Evolutionary conservation across 768 basidiomycete genomes (phyloP).

Genomic region (Mrakia frigida): DNA sequence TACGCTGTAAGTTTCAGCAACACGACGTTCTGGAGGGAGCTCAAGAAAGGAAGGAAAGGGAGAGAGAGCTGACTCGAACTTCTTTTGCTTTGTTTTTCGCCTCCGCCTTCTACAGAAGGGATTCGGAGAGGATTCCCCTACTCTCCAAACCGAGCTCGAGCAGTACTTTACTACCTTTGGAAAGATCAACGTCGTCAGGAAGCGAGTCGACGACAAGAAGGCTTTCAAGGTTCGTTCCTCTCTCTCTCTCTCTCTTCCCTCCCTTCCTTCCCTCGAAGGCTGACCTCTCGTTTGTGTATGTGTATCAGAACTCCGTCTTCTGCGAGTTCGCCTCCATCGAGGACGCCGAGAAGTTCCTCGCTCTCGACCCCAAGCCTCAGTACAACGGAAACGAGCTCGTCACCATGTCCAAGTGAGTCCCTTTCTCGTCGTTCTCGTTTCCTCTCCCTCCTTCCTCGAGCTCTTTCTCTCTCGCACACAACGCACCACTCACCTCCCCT

Average conservation of each 20-base stretch:
- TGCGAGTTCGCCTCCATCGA: slow-evolving; percentile 73
- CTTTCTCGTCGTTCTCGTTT: no score
- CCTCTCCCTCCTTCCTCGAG: no score
- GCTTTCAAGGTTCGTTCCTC: slow-evolving; percentile 65
- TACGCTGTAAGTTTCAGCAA: slow-evolving; percentile 69
- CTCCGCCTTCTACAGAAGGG: slow-evolving; percentile 62
- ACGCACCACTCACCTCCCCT: background rate
- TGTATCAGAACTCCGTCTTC: slow-evolving; percentile 76
- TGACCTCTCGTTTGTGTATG: background rate
- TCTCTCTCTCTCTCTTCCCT: background rate
- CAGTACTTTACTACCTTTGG: slow-evolving; percentile 75
- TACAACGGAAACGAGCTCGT: slow-evolving; percentile 64
- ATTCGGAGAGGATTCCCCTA: slow-evolving; percentile 41
- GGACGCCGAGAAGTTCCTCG: slow-evolving; percentile 68
- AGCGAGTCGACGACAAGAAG: slow-evolving; percentile 62
- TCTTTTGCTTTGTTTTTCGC: background rate
- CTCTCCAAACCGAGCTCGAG: slow-evolving; percentile 68
- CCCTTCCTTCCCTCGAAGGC: background rate
- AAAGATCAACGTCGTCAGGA: slow-evolving; percentile 70
- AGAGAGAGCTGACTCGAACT: background rate
- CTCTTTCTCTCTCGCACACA: background rate
- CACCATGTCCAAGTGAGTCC: slow-evolving; percentile 79
- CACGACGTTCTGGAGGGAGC: background rate
- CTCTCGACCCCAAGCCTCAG: slow-evolving; percentile 70
- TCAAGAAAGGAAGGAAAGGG: background rate